A percentile compares a stretch with the other conserved stretches of the same genome.
These are phyloP conservation scores for Malassezia caprae DNA, from an alignment of 1,284 basidiomycete genomes.

Conservation along the genomic window DNA sequence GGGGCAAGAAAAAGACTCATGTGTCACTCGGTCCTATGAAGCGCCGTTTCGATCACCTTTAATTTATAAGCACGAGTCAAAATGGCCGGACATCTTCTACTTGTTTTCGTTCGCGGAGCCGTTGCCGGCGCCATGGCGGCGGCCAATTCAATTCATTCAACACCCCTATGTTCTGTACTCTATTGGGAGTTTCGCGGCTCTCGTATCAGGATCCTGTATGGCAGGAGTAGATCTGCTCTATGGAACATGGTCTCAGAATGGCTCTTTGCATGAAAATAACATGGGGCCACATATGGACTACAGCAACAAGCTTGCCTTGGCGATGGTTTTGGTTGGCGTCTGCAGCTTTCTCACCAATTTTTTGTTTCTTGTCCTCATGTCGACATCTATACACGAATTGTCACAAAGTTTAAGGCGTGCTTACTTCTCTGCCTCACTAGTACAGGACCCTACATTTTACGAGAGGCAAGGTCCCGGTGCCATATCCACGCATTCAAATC, in stretches of 20 bases:
- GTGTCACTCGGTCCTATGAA: background rate
- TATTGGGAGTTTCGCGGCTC: conserved; percentile 26
- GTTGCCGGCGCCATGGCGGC: conserved; percentile 4
- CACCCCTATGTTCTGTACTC: conserved; percentile 36
- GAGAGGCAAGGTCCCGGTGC: conserved; percentile 51
- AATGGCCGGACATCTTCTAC: conserved; percentile 8
- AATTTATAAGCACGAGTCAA: background rate
- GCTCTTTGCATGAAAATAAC: background rate
- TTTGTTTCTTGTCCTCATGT: conserved; percentile 42
- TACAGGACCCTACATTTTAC: conserved; percentile 50
- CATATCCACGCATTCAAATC: conserved; percentile 48
- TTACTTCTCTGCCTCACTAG: conserved; percentile 49
- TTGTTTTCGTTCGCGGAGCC: conserved; percentile 13
- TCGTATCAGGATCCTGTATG: conserved; percentile 30
- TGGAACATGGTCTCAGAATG: conserved; percentile 35
- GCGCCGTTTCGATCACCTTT: conserved; percentile 5
- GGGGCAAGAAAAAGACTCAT: background rate
- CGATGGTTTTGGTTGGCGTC: conserved; percentile 47
- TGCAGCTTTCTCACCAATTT: conserved; percentile 36
- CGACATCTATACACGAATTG: conserved; percentile 44
- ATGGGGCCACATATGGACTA: conserved; percentile 13
- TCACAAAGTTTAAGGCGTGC: conserved; percentile 45
- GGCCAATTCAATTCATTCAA: conserved; percentile 22
- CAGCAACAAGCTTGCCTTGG: conserved; percentile 42
- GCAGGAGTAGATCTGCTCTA: conserved; percentile 39